These are phyloP conservation scores for Eucalyptus urophylla DNA, from an alignment of 345 rosid genomes.

Conservation along the genomic window DNA sequence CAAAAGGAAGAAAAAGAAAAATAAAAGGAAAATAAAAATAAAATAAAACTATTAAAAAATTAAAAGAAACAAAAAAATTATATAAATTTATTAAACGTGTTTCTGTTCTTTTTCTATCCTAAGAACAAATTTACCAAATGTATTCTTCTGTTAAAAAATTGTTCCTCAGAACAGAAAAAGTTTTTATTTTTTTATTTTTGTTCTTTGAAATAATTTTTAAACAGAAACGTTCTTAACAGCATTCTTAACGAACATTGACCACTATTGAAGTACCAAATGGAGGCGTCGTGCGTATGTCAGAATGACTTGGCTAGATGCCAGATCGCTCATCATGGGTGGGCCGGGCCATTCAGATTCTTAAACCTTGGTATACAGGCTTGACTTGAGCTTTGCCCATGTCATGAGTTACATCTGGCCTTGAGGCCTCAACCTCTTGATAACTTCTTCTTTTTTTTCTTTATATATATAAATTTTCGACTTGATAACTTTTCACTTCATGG, in stretches of 20 bases:
- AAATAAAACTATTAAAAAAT: too few relatives aligned
- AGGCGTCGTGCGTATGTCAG: accelerated
- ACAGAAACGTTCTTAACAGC: accelerated
- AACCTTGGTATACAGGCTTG: background rate
- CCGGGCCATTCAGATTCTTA: background rate
- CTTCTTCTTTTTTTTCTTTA: background rate
- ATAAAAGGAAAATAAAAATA: too few relatives aligned
- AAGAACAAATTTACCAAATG: too few relatives aligned
- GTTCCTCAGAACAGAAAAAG: accelerated
- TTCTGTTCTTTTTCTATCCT: too few relatives aligned
- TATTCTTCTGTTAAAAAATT: too few relatives aligned
- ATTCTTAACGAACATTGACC: background rate
- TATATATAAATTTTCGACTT: background rate
- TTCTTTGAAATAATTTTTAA: accelerated
- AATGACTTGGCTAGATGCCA: background rate
- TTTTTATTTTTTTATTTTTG: accelerated
- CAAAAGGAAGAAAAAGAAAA: too few relatives aligned
- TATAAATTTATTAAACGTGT: accelerated
- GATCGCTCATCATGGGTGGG: background rate
- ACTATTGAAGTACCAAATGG: background rate
- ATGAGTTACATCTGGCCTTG: background rate
- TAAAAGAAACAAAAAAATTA: too few relatives aligned
- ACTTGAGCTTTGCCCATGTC: background rate
- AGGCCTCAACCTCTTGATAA: background rate
- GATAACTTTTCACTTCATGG: background rate